Conservation (phyloP, 1,139 yeast species). For the Pichia sp. region DNA sequence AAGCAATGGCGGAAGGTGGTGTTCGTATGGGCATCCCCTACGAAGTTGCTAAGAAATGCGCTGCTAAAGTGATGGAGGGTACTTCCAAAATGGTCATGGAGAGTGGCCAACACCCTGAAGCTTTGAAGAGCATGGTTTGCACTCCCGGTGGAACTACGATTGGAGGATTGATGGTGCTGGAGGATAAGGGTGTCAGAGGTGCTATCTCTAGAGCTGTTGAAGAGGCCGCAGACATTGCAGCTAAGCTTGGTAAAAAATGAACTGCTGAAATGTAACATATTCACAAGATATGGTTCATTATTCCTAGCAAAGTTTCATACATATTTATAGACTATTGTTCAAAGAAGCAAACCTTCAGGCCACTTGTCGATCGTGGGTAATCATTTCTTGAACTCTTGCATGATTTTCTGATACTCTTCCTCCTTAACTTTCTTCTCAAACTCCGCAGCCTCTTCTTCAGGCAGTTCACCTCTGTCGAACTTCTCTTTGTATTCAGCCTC, state of each 20-base stretch:
- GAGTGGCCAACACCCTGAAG: conserved; percentile 91
- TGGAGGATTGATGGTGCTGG: conserved; percentile 90
- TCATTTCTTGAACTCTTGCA: conserved; percentile 21
- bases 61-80: conserved; percentile 95
- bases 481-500: conserved; percentile 29
- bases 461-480: conserved; percentile 25
- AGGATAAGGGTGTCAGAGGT: conserved; percentile 82
- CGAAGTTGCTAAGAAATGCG: conserved; percentile 76
- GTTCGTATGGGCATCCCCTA: conserved; percentile 91
- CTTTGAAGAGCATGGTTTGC: conserved; percentile 78
- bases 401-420: conserved; percentile 24
- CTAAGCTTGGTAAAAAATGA: conserved; percentile 65
- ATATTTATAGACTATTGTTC: no score
- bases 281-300: no score
- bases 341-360: no score
- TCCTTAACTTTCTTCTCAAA: conserved; percentile 20
- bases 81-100: conserved; percentile 87
- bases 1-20: conserved; percentile 91
- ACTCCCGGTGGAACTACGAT: conserved; percentile 99
- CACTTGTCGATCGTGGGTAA: no score
- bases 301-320: no score
- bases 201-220: conserved; percentile 85
- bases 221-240: conserved; percentile 82
- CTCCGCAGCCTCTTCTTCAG: conserved; percentile 16
- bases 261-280: no score